Base-by-base conservation (phyloP, 208 protist genomes). In the Phytomonas francai region DNA sequence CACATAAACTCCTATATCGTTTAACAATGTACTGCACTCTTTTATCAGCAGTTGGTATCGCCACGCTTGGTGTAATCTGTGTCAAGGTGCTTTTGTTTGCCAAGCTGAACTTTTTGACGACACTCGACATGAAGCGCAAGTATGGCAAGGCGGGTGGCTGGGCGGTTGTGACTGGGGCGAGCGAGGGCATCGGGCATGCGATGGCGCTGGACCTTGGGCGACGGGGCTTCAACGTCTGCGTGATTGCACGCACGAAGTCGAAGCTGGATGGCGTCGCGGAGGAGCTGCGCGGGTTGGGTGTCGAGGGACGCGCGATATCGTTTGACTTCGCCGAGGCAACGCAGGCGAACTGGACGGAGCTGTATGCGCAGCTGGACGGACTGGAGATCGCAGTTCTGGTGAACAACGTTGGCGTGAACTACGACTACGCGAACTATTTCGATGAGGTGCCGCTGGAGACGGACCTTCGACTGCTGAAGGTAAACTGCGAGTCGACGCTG, bases 391-490 rank as follows among this genome's bases (percentile, higher is more conserved):
- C 78, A 3, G 71, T 95, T 11, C 77, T 93, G 32, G 84, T 98
- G 14, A 98, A 98, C 73, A 98, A 98, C 70, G 95, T 98, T 4
- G 95, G 95, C 39, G 78, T 97, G 16, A 97, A 92, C 78, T 98
- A 98, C 76, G 76, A 73, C 29, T 94, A 93, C 73, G 85, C 95
- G 30, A 92, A 94, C 77, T 96, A 92, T 75, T 95, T 97, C 65
- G 76, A 94, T 30, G 85, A 97, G 61, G 74, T 91, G 25, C 73
- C 80, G 57, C 57, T 86, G 27, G 68, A 84, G 56, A 80, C 75
- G 0, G 85, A 95, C 45, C 68, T 93, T 19, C 65, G 70, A 27
- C 67, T 98, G 6, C 65, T 98, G 28, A 89, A 94, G 68, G 81
- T 98, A 22, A 97, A 97, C 83, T 86, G 91, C 61, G 86, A 89